Evolutionary conservation across 306 rosid species (phyloP), one percentile per base, ranked within the genome.

Genomic region (Potentilla sterilis): DNA sequence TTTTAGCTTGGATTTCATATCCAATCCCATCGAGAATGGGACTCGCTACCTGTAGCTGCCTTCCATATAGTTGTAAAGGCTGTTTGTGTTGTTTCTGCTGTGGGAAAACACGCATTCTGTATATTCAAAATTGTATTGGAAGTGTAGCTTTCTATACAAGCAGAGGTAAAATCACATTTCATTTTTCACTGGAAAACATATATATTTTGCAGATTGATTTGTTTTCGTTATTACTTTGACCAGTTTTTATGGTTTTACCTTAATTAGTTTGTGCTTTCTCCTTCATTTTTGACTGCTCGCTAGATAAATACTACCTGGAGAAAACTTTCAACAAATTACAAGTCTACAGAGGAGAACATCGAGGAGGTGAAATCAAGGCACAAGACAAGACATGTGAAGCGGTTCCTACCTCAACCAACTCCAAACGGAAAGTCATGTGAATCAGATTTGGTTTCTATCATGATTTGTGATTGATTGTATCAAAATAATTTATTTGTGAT

Each of bases 301-400:
- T n/a, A n/a, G n/a, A n/a, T n/a, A n/a, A n/a, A n/a, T n/a, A n/a
- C n/a, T n/a, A n/a, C n/a, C n/a, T n/a, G n/a, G n/a, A n/a, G n/a
- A n/a, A n/a, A n/a, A n/a, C n/a, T n/a, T n/a, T n/a, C n/a, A 41
- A 69, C 73, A 47, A 8, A 28, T 7, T 43, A 68, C 38, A 21
- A 15, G 52, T 67, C 72, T 28, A 12, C 14, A 34, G 4, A 6
- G 19, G 38, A 5, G n/a, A 21, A 67, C 70, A 66, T 22, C 15
- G 35, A 22, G 6, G 66, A 13, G 38, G 72, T 54, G 41, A 75
- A 46, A 79, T 54, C n/a, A 34, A 71, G 72, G 64, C 62, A 3
- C 14, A 18, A 64, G 69, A 64, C 69, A 64, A 64, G 69, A 54
- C 91, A 79, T 79, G 91, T 81, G 83, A 68, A 35, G 65, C 61